A percentile compares a stretch with the other conserved stretches of the same genome.
phyloP scores from a whole-genome alignment of 2,329 filamentous ascomycete genomes.

The Beauveria scarabaeidicola region DNA sequence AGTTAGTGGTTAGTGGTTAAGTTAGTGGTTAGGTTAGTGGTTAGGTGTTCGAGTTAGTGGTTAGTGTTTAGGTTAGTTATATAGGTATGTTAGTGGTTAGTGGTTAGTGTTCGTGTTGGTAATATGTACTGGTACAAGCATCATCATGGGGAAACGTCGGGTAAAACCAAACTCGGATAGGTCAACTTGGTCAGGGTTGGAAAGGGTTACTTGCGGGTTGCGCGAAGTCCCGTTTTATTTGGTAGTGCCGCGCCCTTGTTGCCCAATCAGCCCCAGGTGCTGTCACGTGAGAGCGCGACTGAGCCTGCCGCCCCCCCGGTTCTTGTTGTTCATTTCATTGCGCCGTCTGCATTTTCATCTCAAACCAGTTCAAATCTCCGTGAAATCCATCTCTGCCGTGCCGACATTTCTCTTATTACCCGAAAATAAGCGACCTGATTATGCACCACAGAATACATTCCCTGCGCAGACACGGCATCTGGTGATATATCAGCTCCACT shows the following conservation, averaged over 20 bases:
- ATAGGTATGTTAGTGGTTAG: too few species aligned
- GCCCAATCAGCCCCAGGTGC: background rate
- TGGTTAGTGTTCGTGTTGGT: too few species aligned
- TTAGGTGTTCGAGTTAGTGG: too few species aligned
- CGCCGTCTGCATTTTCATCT: background rate
- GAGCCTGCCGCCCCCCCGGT: background rate
- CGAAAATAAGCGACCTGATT: background rate
- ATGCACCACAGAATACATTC: background rate
- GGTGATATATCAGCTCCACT: background rate
- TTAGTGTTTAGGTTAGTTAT: too few species aligned
- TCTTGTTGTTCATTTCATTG: background rate
- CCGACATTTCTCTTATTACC: background rate
- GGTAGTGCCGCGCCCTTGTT: background rate
- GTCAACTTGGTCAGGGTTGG: too few species aligned
- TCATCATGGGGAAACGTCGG: too few species aligned
- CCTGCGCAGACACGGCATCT: background rate
- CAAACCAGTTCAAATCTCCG: background rate
- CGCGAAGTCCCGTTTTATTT: background rate
- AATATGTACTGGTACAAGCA: too few species aligned
- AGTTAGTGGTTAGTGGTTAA: too few species aligned
- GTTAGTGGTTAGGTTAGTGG: too few species aligned
- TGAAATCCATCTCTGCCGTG: too few species aligned
- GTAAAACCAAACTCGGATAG: too few species aligned
- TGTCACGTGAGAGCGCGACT: slow-evolving; percentile 6
- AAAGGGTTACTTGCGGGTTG: too few species aligned